Base-by-base conservation (phyloP, 2,329 filamentous ascomycete species). In the Aureobasidium mangrovei region DNA sequence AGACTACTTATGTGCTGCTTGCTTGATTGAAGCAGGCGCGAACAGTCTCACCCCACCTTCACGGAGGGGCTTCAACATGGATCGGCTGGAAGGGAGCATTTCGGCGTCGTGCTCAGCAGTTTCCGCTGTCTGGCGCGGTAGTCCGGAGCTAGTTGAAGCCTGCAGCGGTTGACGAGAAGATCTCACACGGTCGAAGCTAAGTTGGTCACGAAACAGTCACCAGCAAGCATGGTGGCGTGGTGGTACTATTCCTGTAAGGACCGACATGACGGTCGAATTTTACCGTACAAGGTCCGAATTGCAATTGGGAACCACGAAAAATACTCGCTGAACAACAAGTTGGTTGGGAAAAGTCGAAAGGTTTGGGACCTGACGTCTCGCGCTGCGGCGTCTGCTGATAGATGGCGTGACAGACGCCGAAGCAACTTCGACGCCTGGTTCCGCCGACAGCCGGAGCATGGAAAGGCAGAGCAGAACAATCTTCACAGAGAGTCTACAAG, bases 261-360 rank as follows among this genome's bases (percentile, higher is more conserved):
- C 47, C 47, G 47, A 35, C 28, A 46, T n/a, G 39, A 52, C 29
- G 29, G 36, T 29, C 47, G 31, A 6, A 32, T 52, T 10, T 52
- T 52, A 52, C 47, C 47, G 47, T 52, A 52, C 47, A 52, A 42
- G 47, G 36, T 52, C 47, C 47, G 47, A 52, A 41, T 41, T 39
- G 7, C 18, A 12, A 10, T 5, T 7, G 12, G n/a, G 18, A 28
- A 27, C 33, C 6, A 33, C 38, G 18, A 28, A 42, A 42, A 35
- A 6, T 35, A 35, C 47, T 42, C 38, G 47, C 24, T 42, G 28
- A 35, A 52, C 38, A 42, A 42, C 35, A 24, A 7, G 29, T 33
- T 52, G 36, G 47, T 52, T 35, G 47, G 47, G 49, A 44, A 38
- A 28, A 44, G n/a, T 53, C 32, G 39, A 38, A 31, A 44, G 38